Percentiles rank a stretch among this genome's conserved stretches.
phyloP scores from a whole-genome alignment of 495 filamentous ascomycete species.

The Penicillium robsamsonii region DNA sequence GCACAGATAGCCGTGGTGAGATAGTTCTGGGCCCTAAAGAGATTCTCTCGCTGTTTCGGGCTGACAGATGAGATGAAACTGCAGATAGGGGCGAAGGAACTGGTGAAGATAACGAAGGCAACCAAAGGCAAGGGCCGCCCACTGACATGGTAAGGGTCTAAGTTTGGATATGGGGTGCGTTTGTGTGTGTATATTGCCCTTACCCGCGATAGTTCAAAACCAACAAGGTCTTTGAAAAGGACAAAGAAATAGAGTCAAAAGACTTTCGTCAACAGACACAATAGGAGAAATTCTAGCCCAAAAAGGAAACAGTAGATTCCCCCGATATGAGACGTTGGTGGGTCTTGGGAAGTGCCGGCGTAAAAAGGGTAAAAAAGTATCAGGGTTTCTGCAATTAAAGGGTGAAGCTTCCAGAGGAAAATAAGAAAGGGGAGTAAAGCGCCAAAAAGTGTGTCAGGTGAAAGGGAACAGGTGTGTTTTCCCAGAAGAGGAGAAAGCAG shows the following conservation, averaged over 20 bases:
- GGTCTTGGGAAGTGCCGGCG: conserved; percentile 32
- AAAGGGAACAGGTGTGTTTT: conserved; percentile 6
- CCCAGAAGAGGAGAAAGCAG: conserved; percentile 4
- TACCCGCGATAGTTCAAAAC: background rate
- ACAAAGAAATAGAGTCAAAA: background rate
- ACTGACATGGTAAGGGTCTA: conserved; percentile 41
- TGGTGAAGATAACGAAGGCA: conserved; percentile 39
- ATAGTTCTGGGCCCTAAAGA: conserved; percentile 24
- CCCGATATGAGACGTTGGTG: conserved; percentile 33
- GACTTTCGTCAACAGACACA: background rate
- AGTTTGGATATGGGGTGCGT: background rate
- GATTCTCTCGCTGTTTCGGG: conserved; percentile 35
- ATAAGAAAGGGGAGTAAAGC: conserved; percentile 1
- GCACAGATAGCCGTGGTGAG: conserved; percentile 23
- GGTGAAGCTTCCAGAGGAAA: conserved; percentile 17
- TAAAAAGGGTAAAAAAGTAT: conserved; percentile 16
- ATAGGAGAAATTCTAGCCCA: conserved; percentile 8
- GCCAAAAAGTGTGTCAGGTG: conserved; percentile 10
- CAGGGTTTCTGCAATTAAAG: conserved; percentile 31
- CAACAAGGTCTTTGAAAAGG: background rate
- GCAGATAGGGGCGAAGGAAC: conserved; percentile 37
- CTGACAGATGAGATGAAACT: conserved; percentile 34
- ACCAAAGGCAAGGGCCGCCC: conserved; percentile 45
- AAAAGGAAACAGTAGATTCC: conserved; percentile 16
- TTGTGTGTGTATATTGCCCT: background rate